These are phyloP conservation scores for Corchorus olitorius DNA, from an alignment of 345 rosid species.

Conservation along the genomic window DNA sequence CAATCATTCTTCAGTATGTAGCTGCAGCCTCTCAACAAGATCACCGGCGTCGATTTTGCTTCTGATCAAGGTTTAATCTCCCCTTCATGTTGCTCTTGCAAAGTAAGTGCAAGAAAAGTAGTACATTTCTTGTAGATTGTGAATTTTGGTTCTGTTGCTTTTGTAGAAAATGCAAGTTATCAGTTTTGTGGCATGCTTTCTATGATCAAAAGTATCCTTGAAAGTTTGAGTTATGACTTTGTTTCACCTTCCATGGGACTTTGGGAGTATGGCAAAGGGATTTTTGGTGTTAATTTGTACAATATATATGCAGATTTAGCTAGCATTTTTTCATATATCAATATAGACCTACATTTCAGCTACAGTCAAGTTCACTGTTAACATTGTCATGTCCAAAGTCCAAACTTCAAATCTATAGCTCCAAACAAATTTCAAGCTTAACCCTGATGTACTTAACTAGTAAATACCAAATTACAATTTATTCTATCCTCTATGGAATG, in stretches of 20 bases:
- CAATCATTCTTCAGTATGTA: constrained; percentile 19
- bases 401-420: neutral
- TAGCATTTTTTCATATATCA: no score
- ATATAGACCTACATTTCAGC: no score
- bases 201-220: no score
- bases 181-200: no score
- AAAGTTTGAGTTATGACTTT: neutral
- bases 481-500: no score
- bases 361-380: no score
- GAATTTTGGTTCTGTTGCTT: neutral
- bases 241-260: neutral
- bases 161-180: neutral
- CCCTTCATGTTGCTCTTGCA: neutral
- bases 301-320: no score
- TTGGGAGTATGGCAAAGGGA: neutral
- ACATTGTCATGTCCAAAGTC: neutral
- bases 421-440: neutral
- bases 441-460: neutral
- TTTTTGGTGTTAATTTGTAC: no score
- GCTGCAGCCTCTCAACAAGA: constrained; percentile 15
- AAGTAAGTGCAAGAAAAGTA: neutral
- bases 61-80: neutral
- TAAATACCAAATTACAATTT: neutral
- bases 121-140: neutral
- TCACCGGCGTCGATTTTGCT: constrained; percentile 2